Conservation (phyloP, 257 asterid species). For the Solanum pinnatisectum region DNA sequence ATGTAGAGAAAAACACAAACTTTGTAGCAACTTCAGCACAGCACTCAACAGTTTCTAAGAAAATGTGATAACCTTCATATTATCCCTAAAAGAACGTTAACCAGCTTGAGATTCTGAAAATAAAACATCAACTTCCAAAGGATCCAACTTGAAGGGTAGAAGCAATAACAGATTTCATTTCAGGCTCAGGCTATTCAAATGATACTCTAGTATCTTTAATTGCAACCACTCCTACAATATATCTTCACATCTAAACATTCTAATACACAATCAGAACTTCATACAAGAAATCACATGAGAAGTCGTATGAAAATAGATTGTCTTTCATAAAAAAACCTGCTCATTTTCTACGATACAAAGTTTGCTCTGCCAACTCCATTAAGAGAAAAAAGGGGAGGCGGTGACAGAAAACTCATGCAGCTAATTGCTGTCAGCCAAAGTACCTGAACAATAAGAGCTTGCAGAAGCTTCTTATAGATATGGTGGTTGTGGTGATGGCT, state of each 20-base stretch:
- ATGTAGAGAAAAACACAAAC: neutral
- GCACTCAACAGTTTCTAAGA: neutral
- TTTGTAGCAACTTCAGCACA: neutral
- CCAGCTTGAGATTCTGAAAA: neutral
- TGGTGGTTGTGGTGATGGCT: slow-evolving; percentile 35
- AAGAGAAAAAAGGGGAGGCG: neutral
- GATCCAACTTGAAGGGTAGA: neutral
- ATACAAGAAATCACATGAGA: neutral
- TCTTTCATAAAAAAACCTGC: neutral
- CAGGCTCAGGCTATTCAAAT: neutral
- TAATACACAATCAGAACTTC: neutral
- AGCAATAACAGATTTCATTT: neutral
- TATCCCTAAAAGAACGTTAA: neutral
- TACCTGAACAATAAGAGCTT: slow-evolving; percentile 82
- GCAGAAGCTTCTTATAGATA: slow-evolving; percentile 49
- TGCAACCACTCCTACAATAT: neutral
- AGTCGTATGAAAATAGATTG: neutral
- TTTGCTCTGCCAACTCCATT: neutral
- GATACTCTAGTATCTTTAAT: neutral
- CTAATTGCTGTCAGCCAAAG: neutral
- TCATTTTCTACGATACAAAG: neutral
- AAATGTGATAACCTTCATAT: neutral
- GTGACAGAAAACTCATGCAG: neutral
- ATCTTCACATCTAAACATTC: neutral
- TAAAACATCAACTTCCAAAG: neutral